Conservation (phyloP, 495 filamentous ascomycete species). For the Aspergillus haitiensis region DNA sequence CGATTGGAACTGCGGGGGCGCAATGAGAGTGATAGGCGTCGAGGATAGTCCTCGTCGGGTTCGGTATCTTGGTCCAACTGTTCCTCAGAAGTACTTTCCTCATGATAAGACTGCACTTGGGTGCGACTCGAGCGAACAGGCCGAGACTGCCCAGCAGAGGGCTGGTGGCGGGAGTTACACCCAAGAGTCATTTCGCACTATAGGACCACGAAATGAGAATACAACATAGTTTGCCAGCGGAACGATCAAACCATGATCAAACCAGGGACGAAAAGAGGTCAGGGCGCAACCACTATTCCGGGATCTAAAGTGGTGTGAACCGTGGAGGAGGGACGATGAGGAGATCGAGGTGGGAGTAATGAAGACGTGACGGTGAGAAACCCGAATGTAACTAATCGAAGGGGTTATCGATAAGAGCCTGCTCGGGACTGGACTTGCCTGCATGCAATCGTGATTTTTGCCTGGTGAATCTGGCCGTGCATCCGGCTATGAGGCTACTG, state of each 20-base stretch:
- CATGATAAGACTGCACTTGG: conserved; percentile 42
- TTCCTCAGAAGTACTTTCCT: conserved; percentile 40
- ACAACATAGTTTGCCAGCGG: background rate
- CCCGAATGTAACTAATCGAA: background rate
- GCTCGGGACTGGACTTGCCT: background rate
- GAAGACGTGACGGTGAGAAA: background rate
- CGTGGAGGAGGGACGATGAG: background rate
- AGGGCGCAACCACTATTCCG: background rate
- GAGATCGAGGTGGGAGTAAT: background rate
- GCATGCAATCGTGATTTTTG: background rate
- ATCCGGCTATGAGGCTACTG: background rate
- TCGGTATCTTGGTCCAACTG: conserved; percentile 18
- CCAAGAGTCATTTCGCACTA: conserved; percentile 32
- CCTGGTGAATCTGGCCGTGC: background rate
- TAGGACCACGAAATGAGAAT: conserved; percentile 2
- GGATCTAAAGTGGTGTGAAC: background rate
- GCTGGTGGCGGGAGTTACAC: conserved; percentile 22
- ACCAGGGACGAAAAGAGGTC: background rate
- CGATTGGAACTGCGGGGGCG: conserved; percentile 39
- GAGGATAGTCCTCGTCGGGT: conserved; percentile 15
- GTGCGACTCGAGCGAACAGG: conserved; percentile 45
- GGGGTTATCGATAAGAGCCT: conserved; percentile 9
- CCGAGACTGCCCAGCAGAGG: conserved; percentile 29
- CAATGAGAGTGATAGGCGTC: conserved; percentile 31
- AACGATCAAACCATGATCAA: conserved; percentile 15